phyloP scores from a whole-genome alignment of 495 filamentous ascomycete species.

The Aspergillus funiculosus region DNA sequence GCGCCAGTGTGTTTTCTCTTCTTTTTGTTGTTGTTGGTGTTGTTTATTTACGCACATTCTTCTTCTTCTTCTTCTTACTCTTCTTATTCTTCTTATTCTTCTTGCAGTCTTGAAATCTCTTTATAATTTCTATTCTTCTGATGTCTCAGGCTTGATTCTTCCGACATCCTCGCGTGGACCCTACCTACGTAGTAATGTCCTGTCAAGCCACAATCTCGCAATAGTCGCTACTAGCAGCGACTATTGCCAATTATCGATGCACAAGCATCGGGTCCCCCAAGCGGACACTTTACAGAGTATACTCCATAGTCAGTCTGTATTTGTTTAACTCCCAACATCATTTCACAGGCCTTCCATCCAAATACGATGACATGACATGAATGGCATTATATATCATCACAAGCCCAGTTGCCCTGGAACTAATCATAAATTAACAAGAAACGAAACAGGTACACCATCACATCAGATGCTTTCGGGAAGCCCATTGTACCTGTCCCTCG shows the following conservation, averaged over 20 bases:
- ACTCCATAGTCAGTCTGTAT: too few species aligned
- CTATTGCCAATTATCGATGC: conserved; percentile 20
- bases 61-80: too few species aligned
- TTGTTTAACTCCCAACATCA: conserved; percentile 5
- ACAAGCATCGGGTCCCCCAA: not conserved
- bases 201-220: not conserved
- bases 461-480: conserved; percentile 1
- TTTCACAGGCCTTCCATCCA: not conserved
- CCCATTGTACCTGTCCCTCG: too few species aligned
- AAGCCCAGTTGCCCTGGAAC: too few species aligned
- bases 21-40: not conserved
- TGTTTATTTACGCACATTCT: too few species aligned
- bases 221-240: conserved; percentile 7
- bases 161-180: too few species aligned
- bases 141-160: not conserved
- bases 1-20: not conserved
- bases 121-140: not conserved
- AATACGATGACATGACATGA: not conserved
- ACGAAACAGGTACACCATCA: conserved; percentile 1
- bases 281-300: not conserved
- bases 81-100: too few species aligned
- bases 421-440: not conserved
- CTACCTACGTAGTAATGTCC: not conserved
- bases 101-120: not conserved
- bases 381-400: conserved; percentile 5